Percentiles rank a stretch among this genome's conserved stretches.
phyloP scores from a whole-genome alignment of 2,329 filamentous ascomycete genomes.

The Dactylellina cionopaga region DNA sequence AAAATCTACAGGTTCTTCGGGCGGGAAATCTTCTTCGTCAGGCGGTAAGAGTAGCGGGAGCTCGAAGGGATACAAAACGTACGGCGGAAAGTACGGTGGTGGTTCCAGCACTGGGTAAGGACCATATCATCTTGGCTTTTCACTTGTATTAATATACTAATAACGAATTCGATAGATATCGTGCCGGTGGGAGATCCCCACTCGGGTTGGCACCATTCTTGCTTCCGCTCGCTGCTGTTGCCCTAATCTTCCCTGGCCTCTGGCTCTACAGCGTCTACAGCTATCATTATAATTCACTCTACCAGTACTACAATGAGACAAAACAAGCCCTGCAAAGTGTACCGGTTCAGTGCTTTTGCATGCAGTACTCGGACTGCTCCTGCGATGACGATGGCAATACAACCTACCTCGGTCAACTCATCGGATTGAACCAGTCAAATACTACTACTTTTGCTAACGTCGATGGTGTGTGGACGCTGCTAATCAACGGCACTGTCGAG shows the following conservation, averaged over 20 bases:
- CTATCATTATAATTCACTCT: conserved; percentile 70
- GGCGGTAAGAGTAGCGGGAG: conserved; percentile 32
- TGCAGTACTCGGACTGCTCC: conserved; percentile 68
- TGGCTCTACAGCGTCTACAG: conserved; percentile 74
- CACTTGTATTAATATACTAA: conserved; percentile 61
- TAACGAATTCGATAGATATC: conserved; percentile 72
- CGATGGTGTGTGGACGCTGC: conserved; percentile 70
- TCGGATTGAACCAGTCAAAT: conserved; percentile 71
- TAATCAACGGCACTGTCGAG: conserved; percentile 80
- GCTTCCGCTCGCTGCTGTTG: conserved; percentile 64
- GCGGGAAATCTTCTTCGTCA: conserved; percentile 25
- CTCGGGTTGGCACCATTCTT: conserved; percentile 67
- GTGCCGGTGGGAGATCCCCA: conserved; percentile 65
- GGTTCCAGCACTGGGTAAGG: conserved; percentile 55
- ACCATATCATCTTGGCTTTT: conserved; percentile 67
- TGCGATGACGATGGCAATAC: conserved; percentile 75
- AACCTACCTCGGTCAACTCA: conserved; percentile 70
- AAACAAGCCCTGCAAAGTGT: conserved; percentile 67
- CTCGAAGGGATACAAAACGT: conserved; percentile 57
- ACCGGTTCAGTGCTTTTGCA: conserved; percentile 72
- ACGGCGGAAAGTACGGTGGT: conserved; percentile 56
- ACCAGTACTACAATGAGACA: conserved; percentile 66
- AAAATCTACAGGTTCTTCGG: conserved; percentile 17
- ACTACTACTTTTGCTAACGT: conserved; percentile 69
- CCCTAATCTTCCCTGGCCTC: conserved; percentile 71